Conservation (phyloP, 2,329 filamentous ascomycete species). For the Apiospora rasikravindrae region DNA sequence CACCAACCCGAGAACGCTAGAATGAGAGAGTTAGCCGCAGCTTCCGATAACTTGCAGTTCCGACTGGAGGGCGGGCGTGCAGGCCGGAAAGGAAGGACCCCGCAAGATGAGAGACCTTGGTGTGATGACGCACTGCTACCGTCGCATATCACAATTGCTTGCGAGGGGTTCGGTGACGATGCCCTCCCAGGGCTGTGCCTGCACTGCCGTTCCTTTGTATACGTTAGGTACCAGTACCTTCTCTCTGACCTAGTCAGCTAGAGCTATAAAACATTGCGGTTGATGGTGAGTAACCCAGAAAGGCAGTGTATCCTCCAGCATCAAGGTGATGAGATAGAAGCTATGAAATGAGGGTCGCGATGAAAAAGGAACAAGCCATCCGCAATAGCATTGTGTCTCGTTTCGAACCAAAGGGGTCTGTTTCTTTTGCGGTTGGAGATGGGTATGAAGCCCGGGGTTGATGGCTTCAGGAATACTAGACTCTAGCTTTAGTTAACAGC, state of each 20-base stretch:
- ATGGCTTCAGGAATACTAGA: neutral
- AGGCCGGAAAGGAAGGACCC: neutral
- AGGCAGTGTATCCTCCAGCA: neutral
- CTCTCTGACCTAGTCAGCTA: neutral
- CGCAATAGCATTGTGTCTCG: neutral
- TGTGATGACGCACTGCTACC: neutral
- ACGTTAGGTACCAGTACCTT: neutral
- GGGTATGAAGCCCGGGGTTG: neutral
- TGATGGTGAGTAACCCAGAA: neutral
- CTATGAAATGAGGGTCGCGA: neutral
- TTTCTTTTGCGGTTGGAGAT: neutral
- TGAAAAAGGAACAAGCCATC: neutral
- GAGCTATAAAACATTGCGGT: neutral
- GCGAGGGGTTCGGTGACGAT: neutral
- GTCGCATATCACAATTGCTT: conserved; percentile 3
- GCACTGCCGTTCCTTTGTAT: neutral
- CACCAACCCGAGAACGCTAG: neutral
- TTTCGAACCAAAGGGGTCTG: neutral
- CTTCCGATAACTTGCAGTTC: neutral
- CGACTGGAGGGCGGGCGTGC: neutral
- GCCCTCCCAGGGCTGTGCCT: neutral
- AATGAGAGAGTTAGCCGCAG: neutral
- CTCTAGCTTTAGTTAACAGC: neutral
- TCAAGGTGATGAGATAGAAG: neutral
- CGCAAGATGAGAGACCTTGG: neutral